Evolutionary conservation across 441 rosid species (phyloP).

Genomic region (Gossypium schwendimanii): DNA sequence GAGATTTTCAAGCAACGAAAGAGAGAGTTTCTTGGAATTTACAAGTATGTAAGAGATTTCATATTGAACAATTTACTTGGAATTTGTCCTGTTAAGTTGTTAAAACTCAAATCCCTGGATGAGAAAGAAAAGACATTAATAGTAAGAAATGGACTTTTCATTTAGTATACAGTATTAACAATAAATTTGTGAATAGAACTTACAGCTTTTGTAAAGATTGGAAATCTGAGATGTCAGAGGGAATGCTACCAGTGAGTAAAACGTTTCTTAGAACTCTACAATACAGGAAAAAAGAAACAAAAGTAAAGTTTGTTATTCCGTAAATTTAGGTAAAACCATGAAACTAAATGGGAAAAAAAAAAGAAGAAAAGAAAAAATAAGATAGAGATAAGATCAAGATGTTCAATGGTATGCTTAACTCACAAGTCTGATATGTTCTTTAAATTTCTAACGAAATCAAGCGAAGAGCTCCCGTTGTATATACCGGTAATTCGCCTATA

Average conservation of each 20-base stretch:
- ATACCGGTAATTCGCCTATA: conserved; percentile 5
- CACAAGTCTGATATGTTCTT: conserved; percentile 41
- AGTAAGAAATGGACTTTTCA: background rate
- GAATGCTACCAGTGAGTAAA: conserved; percentile 34
- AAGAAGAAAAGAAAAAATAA: background rate
- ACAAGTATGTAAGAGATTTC: conserved; percentile 24
- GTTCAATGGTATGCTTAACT: conserved; percentile 14
- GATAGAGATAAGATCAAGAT: background rate
- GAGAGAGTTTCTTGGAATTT: conserved; percentile 7
- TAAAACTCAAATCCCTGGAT: conserved; percentile 32
- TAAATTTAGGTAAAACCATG: background rate
- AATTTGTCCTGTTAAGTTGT: conserved; percentile 29
- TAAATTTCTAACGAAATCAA: conserved; percentile 38
- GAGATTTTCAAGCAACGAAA: background rate
- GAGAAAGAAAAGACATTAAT: conserved; percentile 7
- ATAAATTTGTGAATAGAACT: conserved; percentile 14
- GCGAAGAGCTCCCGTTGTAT: conserved; percentile 30
- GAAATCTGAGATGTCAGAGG: conserved; percentile 38
- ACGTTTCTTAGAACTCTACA: conserved; percentile 45
- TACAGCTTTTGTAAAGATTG: conserved; percentile 29
- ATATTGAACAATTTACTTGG: conserved; percentile 20
- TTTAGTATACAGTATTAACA: background rate
- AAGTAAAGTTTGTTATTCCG: background rate
- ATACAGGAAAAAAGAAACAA: conserved; percentile 13
- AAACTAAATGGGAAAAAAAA: too few species aligned